phyloP scores from a whole-genome alignment of 2,329 filamentous ascomycete genomes.

The Trichoderma koningii region DNA sequence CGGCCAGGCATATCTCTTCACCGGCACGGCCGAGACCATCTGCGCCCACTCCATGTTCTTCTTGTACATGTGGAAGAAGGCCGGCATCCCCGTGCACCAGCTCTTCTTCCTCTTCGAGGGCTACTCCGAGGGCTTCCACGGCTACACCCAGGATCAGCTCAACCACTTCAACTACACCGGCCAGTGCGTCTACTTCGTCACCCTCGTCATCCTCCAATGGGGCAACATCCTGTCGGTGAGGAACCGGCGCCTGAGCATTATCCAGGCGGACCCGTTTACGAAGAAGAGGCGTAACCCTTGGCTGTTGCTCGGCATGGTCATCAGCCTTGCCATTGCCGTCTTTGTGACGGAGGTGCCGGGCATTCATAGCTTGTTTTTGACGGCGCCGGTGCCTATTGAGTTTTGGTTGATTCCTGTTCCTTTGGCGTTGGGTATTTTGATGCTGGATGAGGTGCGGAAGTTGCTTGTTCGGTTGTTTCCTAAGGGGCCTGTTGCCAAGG shows the following conservation, averaged over 20 bases:
- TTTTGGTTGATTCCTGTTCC: conserved; percentile 56
- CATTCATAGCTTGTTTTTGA: conserved; percentile 51
- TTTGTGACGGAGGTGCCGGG: conserved; percentile 56
- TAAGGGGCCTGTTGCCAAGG: conserved; percentile 47
- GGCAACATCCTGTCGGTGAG: conserved; percentile 55
- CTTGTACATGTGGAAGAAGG: conserved; percentile 52
- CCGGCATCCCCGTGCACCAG: conserved; percentile 49
- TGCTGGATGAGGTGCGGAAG: conserved; percentile 57
- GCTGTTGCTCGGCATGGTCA: conserved; percentile 49
- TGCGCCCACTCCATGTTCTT: conserved; percentile 57
- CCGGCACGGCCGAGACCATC: conserved; percentile 53
- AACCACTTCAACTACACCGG: conserved; percentile 51
- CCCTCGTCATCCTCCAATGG: conserved; percentile 56
- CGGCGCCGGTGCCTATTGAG: conserved; percentile 52
- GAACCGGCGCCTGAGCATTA: conserved; percentile 53
- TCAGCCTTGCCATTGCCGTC: conserved; percentile 53
- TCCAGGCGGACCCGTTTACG: conserved; percentile 54
- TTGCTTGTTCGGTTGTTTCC: conserved; percentile 50
- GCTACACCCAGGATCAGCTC: conserved; percentile 50
- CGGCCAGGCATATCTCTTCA: conserved; percentile 54
- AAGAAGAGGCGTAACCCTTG: conserved; percentile 52
- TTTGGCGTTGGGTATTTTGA: conserved; percentile 51
- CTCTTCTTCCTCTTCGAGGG: conserved; percentile 55
- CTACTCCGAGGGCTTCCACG: conserved; percentile 52
- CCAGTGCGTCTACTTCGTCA: conserved; percentile 58